Conservation (phyloP, 306 rosid species). For the Trifolium fragiferum region DNA sequence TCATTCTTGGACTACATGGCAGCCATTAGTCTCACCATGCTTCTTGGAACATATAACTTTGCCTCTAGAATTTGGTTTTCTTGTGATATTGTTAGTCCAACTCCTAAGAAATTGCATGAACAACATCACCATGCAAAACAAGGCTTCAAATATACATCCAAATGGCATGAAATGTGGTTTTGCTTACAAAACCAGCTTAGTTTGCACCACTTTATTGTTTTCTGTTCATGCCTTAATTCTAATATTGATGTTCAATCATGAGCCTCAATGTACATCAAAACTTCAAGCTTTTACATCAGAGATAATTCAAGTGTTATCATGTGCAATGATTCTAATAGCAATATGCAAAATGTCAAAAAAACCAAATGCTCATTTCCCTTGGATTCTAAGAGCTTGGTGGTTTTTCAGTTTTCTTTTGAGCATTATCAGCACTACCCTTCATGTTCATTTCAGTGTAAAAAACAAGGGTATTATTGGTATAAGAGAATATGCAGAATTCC, state of each 20-base stretch:
- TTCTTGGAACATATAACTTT: conserved; percentile 67
- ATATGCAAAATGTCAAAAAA: conserved; percentile 45
- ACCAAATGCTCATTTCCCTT: conserved; percentile 56
- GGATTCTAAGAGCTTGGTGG: conserved; percentile 92
- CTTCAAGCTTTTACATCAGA: conserved; percentile 59
- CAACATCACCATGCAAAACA: conserved; percentile 43
- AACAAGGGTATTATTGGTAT: conserved; percentile 42
- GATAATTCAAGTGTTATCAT: conserved; percentile 56
- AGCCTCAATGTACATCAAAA: conserved; percentile 54
- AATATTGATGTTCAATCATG: conserved; percentile 52
- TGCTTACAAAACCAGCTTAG: conserved; percentile 58
- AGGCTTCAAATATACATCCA: conserved; percentile 45
- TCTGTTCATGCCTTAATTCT: conserved; percentile 52
- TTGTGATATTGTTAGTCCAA: conserved; percentile 49
- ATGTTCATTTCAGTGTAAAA: conserved; percentile 46
- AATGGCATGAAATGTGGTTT: conserved; percentile 43
- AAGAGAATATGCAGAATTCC: conserved; percentile 61
- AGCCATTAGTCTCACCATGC: conserved; percentile 65
- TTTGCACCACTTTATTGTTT: conserved; percentile 56
- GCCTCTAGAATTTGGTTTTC: conserved; percentile 60
- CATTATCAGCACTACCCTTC: conserved; percentile 47
- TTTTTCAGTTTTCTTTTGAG: conserved; percentile 62
- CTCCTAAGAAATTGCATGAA: conserved; percentile 35
- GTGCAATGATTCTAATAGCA: conserved; percentile 54
- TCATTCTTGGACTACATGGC: conserved; percentile 53